phyloP scores from a whole-genome alignment of 306 rosid genomes.

The Pueraria montana region DNA sequence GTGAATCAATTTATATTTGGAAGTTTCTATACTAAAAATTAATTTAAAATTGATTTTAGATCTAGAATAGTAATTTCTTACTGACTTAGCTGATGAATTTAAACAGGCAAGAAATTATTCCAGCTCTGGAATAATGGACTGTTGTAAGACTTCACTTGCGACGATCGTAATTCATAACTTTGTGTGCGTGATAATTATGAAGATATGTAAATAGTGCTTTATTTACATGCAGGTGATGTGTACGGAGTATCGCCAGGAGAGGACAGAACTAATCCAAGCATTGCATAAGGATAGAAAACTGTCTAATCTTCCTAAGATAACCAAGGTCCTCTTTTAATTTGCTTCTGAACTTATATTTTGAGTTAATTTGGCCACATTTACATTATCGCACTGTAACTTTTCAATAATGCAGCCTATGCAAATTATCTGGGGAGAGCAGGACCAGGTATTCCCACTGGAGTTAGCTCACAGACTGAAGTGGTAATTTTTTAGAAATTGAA shows the following conservation, averaged over 20 bases:
- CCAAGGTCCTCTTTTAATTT: constrained; percentile 57
- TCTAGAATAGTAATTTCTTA: no score
- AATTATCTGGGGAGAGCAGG: constrained; percentile 84
- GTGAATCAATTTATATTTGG: no score
- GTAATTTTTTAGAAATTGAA: constrained; percentile 48
- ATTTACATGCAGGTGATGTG: constrained; percentile 67
- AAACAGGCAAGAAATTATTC: no score
- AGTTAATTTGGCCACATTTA: neutral
- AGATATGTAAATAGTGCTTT: neutral
- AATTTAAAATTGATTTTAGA: no score
- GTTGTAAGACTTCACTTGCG: no score
- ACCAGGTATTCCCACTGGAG: constrained; percentile 76
- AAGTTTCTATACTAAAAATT: no score
- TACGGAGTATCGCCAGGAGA: constrained; percentile 64
- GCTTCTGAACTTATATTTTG: no score
- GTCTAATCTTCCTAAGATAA: constrained; percentile 77
- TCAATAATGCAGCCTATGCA: constrained; percentile 64
- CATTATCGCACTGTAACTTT: neutral
- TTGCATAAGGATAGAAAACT: constrained; percentile 69
- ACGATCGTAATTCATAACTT: no score
- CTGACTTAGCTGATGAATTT: no score
- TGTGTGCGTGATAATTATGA: no score
- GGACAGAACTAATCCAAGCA: constrained; percentile 68
- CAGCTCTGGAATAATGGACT: no score
- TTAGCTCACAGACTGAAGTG: constrained; percentile 79